Conservation (phyloP, 257 asterid genomes). For the Capsicum baccatum region DNA sequence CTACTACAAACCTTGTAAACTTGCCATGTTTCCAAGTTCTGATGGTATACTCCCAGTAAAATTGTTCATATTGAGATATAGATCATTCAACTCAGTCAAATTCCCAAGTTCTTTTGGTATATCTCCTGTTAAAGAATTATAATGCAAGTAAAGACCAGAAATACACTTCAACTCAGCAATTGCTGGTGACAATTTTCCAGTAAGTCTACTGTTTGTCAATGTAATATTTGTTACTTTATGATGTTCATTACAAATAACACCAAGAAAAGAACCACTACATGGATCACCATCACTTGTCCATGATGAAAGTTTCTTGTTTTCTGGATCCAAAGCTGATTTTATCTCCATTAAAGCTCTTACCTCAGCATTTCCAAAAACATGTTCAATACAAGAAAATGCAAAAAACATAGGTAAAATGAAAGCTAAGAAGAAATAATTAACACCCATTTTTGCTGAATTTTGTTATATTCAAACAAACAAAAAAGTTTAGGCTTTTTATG, state of each 20-base stretch:
- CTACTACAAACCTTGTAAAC: conserved; percentile 70
- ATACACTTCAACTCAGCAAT: conserved; percentile 81
- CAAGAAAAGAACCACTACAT: conserved; percentile 72
- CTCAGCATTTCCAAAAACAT: conserved; percentile 64
- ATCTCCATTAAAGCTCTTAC: conserved; percentile 80
- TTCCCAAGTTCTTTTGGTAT: conserved; percentile 81
- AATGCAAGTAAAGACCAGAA: conserved; percentile 85
- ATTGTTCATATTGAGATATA: conserved; percentile 77
- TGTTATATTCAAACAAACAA: conserved; percentile 9
- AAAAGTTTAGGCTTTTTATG: background rate
- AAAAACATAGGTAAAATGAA: conserved; percentile 38
- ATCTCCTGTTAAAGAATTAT: conserved; percentile 77
- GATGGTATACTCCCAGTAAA: conserved; percentile 69
- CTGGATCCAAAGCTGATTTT: conserved; percentile 78
- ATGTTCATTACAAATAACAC: conserved; percentile 87
- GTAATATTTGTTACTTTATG: conserved; percentile 81
- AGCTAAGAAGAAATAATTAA: conserved; percentile 30
- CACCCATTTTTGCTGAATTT: conserved; percentile 43
- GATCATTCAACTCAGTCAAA: conserved; percentile 77
- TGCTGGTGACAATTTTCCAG: conserved; percentile 86
- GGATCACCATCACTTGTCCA: conserved; percentile 80
- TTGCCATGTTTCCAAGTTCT: conserved; percentile 76
- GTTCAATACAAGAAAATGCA: conserved; percentile 38
- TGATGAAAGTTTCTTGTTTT: conserved; percentile 57
- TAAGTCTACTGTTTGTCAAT: conserved; percentile 62